Evolutionary conservation across 768 basidiomycete genomes (phyloP).

Genomic region (Exsudoporus frostii): DNA sequence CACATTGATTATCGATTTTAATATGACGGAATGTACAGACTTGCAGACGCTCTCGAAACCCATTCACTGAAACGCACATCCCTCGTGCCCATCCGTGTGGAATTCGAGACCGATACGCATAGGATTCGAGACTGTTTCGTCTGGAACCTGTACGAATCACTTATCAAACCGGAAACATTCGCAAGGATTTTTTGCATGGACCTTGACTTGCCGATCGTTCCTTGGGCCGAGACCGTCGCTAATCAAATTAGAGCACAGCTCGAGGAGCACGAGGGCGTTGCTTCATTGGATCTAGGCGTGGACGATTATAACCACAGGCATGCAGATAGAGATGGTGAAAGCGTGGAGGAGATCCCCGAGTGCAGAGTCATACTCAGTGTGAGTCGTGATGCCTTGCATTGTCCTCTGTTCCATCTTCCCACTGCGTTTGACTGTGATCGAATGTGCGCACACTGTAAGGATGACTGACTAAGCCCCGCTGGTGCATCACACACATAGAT

Average conservation of each 20-base stretch:
- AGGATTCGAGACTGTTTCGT: constrained; percentile 92
- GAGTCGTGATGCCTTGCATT: constrained; percentile 27
- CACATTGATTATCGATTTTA: constrained; percentile 14
- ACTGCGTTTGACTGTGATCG: constrained; percentile 11
- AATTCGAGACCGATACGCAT: constrained; percentile 89
- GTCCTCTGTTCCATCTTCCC: constrained; percentile 10
- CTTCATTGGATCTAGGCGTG: constrained; percentile 68
- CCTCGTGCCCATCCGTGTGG: constrained; percentile 91
- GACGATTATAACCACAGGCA: constrained; percentile 20
- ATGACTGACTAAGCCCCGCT: constrained; percentile 7
- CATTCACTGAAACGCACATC: constrained; percentile 54
- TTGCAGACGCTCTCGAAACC: constrained; percentile 58
- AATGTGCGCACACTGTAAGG: constrained; percentile 15
- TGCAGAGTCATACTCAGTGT: constrained; percentile 82
- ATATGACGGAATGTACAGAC: constrained; percentile 39
- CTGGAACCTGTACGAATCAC: constrained; percentile 90
- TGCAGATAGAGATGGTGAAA: constrained; percentile 35
- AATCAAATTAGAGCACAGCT: constrained; percentile 88
- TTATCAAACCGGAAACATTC: constrained; percentile 83
- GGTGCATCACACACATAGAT: constrained; percentile 50
- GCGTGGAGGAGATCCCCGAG: constrained; percentile 64
- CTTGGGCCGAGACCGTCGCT: constrained; percentile 76
- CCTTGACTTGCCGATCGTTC: constrained; percentile 65
- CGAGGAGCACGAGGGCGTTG: constrained; percentile 84
- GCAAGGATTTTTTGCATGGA: constrained; percentile 87